Evolutionary conservation across 2,329 filamentous ascomycete species (phyloP).

Genomic region (Alternaria arbusti): DNA sequence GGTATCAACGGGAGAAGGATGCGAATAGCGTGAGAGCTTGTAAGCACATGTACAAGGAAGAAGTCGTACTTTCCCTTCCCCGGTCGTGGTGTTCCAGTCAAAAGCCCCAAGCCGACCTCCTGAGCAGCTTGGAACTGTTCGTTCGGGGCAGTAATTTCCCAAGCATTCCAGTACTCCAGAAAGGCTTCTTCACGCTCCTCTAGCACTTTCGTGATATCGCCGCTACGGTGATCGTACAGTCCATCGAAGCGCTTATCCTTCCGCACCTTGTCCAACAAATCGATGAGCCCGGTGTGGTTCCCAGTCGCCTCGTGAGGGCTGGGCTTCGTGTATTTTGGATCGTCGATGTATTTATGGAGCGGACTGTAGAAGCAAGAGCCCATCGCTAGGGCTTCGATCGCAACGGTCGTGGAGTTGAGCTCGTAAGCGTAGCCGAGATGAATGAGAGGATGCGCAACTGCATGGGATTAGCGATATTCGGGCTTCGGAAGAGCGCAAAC

Average conservation of each 20-base stretch:
- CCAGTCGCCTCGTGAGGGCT: conserved; percentile 55
- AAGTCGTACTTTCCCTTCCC: conserved; percentile 71
- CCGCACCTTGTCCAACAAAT: conserved; percentile 73
- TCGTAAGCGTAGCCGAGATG: conserved; percentile 95
- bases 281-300: conserved; percentile 66
- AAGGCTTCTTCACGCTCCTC: conserved; percentile 71
- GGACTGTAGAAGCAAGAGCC: conserved; percentile 64
- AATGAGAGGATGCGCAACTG: conserved; percentile 90
- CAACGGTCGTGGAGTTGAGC: conserved; percentile 81
- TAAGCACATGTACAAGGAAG: conserved; percentile 81
- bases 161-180: conserved; percentile 90
- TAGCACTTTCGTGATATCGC: conserved; percentile 73
- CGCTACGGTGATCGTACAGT: conserved; percentile 65
- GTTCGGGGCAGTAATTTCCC: conserved; percentile 71
- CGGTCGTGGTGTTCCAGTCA: conserved; percentile 58
- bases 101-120: conserved; percentile 63
- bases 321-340: conserved; percentile 71
- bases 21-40: conserved; percentile 81
- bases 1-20: conserved; percentile 82
- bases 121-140: conserved; percentile 77
- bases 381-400: conserved; percentile 84
- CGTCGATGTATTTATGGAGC: conserved; percentile 70
- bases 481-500: conserved; percentile 43
- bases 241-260: conserved; percentile 73
- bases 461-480: conserved; percentile 9